Conservation (phyloP, 768 basidiomycete genomes). For the Ephemerocybe angulata region DNA sequence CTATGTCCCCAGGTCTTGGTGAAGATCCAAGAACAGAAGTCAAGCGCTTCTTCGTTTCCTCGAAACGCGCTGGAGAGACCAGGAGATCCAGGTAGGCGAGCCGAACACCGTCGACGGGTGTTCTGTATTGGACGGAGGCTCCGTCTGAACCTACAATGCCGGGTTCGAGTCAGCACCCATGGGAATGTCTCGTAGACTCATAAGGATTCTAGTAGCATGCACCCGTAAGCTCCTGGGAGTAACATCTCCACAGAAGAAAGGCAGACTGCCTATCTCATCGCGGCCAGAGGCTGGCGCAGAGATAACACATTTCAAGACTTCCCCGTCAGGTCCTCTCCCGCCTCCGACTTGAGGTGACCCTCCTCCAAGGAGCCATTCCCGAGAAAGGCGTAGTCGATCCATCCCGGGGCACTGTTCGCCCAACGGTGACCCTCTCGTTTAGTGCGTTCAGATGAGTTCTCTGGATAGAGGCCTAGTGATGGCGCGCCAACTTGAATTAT, state of each 20-base stretch:
- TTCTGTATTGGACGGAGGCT: constrained; percentile 40
- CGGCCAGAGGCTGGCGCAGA: constrained; percentile 29
- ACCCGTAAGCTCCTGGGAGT: constrained; percentile 61
- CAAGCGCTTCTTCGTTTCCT: constrained; percentile 34
- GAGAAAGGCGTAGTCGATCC: constrained; percentile 11
- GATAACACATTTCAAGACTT: constrained; percentile 56
- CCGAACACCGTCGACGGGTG: constrained; percentile 52
- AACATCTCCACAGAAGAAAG: constrained; percentile 75
- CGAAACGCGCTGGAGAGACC: constrained; percentile 27
- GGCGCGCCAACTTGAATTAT: no score
- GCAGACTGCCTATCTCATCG: constrained; percentile 35
- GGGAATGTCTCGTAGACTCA: no score
- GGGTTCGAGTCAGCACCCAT: background rate
- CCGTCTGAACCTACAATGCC: constrained; percentile 56
- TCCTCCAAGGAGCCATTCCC: constrained; percentile 4
- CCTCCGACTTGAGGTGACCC: constrained; percentile 41
- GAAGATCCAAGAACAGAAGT: constrained; percentile 31
- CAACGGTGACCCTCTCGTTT: constrained; percentile 31
- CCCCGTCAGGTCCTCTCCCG: constrained; percentile 52
- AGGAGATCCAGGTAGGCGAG: constrained; percentile 49
- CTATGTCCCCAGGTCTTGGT: background rate
- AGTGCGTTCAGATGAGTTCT: constrained; percentile 40
- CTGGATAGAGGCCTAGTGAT: no score
- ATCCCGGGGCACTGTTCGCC: background rate
- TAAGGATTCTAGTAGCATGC: constrained; percentile 19